Percentiles rank a stretch among this genome's conserved stretches.
Conservation (phyloP, 441 rosid species). For the Jatropha multifida region DNA sequence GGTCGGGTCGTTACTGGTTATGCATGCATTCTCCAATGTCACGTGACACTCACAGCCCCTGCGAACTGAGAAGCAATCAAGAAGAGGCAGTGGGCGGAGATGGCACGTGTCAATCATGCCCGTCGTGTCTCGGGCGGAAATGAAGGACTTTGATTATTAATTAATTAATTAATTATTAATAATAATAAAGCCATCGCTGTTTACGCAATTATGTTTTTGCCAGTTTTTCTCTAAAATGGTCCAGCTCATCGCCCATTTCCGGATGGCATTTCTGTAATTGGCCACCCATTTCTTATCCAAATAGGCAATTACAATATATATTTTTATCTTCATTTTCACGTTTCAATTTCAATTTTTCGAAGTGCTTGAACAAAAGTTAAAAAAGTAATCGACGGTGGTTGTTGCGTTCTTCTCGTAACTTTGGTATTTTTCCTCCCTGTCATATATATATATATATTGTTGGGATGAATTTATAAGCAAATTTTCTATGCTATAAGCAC, state of each 20-base stretch:
- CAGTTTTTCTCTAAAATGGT: slow-evolving; percentile 14
- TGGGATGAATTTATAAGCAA: too few species aligned
- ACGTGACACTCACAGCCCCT: not conserved
- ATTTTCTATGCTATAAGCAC: too few species aligned
- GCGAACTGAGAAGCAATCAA: not conserved
- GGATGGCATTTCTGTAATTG: not conserved
- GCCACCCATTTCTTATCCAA: not conserved
- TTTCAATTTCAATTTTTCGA: slow-evolving; percentile 6
- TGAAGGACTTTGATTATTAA: slow-evolving; percentile 13
- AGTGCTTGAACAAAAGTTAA: not conserved
- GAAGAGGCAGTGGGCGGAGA: not conserved
- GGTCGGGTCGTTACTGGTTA: too few species aligned
- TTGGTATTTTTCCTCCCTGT: not conserved
- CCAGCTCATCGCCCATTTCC: slow-evolving; percentile 16
- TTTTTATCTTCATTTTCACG: not conserved
- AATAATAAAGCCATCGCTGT: slow-evolving; percentile 6
- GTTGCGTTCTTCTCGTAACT: not conserved
- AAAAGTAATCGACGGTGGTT: not conserved
- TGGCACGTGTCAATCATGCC: slow-evolving; percentile 27
- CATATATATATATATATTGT: too few species aligned
- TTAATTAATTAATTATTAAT: not conserved
- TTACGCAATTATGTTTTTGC: slow-evolving; percentile 13
- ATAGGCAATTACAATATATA: not conserved
- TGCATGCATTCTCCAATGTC: not conserved
- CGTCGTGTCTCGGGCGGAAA: slow-evolving; percentile 26